Base-by-base conservation (phyloP, 1,139 yeast species). In the Pichia sp. region DNA sequence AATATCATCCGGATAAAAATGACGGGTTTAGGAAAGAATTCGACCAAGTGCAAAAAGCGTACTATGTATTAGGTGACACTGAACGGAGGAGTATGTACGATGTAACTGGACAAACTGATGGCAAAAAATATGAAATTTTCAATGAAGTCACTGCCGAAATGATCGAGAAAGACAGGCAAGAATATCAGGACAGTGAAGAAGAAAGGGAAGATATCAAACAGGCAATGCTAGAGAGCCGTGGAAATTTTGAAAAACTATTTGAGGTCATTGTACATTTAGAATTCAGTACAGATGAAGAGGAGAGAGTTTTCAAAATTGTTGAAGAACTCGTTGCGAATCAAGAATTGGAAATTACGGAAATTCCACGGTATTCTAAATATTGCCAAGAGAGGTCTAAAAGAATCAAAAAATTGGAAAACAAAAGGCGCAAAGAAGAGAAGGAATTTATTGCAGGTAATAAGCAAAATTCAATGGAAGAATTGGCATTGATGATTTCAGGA, bases 181-280 rank as follows among this genome's bases (percentile, higher is more conserved):
- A 68, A 47, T 87, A 87, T 58, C 87, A 82, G 55, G 71, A 70
- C 11, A 75, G 86, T 16, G 69, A 66, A 4, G 94, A 86, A 56
- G 96, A 87, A 57, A 64, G 62, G 38, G 68, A 67, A 3, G 96
- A 87, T 58, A 73, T 88, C 26, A 52, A 78, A 37, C 72, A 74
- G 42, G 73, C 75, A 43, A 83, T 85, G 64, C 60, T 68, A 4
- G 73, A 70, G 53, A 73, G 75, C 50, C 75, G 81, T 29, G 95
- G 95, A 5, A 85, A 85, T 55, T 75, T 86, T 56, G 67, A 80
- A 43, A 69, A 71, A 48, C 64, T 87, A 16, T 83, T 86, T 59
- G 95, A 85, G 59, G 71, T 72, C 40, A 81, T 87, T 6, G 84
- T 94, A 16, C 95, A 87, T 62, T 71, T 84, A 44, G 88, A 82